phyloP scores from a whole-genome alignment of 345 rosid genomes.

The Pistacia atlantica region DNA sequence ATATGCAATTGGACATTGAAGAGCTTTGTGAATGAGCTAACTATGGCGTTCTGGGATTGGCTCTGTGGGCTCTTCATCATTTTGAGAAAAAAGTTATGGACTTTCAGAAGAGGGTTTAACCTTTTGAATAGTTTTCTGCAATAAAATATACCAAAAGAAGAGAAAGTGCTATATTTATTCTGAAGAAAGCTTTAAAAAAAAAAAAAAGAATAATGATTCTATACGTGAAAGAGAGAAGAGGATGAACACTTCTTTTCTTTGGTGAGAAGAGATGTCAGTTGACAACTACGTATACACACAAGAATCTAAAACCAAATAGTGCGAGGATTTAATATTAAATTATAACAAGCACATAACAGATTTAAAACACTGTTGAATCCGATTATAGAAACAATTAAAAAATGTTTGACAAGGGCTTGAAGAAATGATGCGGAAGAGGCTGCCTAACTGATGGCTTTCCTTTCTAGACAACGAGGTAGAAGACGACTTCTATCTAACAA shows the following conservation, averaged over 20 bases:
- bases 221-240: not conserved
- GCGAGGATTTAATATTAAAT: too few relatives aligned
- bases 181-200: too few relatives aligned
- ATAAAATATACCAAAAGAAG: too few relatives aligned
- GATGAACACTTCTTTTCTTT: conserved; percentile 6
- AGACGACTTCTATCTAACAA: too few relatives aligned
- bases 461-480: too few relatives aligned
- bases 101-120: not conserved
- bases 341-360: too few relatives aligned
- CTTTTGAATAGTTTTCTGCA: not conserved
- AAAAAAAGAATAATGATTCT: not conserved
- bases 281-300: not conserved
- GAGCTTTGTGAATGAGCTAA: conserved; percentile 23
- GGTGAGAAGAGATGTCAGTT: conserved; percentile 2
- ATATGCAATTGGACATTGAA: conserved; percentile 45
- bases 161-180: too few relatives aligned
- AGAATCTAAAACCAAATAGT: not conserved
- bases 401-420: too few relatives aligned
- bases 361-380: too few relatives aligned
- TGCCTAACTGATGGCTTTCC: too few relatives aligned
- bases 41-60: conserved; percentile 16
- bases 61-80: conserved; percentile 25
- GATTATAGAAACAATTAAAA: too few relatives aligned
- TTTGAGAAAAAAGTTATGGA: not conserved
- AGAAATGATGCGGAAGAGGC: too few relatives aligned